Evolutionary conservation across 306 rosid species (phyloP).

Genomic region (Cucumis hystrix): DNA sequence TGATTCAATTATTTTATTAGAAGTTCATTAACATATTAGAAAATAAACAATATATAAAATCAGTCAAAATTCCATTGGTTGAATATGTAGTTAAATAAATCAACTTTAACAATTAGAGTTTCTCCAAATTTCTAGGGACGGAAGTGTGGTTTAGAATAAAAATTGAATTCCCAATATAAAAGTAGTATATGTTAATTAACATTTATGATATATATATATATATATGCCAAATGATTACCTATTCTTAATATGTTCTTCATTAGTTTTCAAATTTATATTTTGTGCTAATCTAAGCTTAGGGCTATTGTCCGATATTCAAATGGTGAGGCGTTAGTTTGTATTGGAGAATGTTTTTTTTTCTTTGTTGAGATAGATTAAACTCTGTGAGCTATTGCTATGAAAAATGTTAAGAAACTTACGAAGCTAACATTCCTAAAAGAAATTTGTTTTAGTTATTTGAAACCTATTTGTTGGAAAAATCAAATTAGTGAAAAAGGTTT

Average conservation of each 20-base stretch:
- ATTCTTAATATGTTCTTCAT: neutral
- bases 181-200: neutral
- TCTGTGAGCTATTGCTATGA: too few species aligned
- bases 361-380: too few species aligned
- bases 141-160: neutral
- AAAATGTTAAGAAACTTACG: too few species aligned
- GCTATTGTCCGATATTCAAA: too few species aligned
- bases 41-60: neutral
- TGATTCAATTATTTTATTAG: neutral
- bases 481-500: too few species aligned
- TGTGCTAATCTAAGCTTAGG: too few species aligned
- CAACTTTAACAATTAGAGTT: neutral
- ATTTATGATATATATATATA: neutral
- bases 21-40: neutral
- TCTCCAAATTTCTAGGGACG: neutral
- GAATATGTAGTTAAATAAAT: neutral
- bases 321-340: too few species aligned
- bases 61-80: neutral
- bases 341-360: too few species aligned
- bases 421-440: too few species aligned
- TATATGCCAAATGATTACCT: neutral
- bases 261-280: too few species aligned
- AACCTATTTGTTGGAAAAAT: too few species aligned
- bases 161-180: neutral
- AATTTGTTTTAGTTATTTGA: too few species aligned